phyloP scores from a whole-genome alignment of 2,329 filamentous ascomycete genomes.

The Xylariaceae sp. region DNA sequence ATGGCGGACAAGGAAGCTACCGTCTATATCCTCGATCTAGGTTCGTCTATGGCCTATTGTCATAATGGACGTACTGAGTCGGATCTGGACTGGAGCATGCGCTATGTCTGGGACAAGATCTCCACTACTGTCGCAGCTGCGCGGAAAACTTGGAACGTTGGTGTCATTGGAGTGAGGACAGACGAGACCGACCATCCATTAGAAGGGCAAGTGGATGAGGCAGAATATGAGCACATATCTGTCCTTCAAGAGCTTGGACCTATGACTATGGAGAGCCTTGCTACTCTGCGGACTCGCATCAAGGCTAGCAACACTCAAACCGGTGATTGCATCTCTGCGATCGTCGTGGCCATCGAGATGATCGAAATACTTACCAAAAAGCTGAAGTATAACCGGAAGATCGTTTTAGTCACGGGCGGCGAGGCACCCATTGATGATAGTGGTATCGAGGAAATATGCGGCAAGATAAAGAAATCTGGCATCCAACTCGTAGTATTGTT shows the following conservation, averaged over 20 bases:
- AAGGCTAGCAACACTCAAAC: constrained; percentile 69
- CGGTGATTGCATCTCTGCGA: constrained; percentile 86
- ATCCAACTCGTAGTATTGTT: constrained; percentile 83
- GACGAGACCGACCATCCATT: constrained; percentile 76
- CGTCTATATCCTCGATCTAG: constrained; percentile 89
- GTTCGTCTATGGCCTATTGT: constrained; percentile 78
- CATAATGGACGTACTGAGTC: constrained; percentile 74
- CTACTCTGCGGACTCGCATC: constrained; percentile 66
- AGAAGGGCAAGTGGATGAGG: constrained; percentile 65
- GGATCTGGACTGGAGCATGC: constrained; percentile 87
- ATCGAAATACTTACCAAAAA: constrained; percentile 80
- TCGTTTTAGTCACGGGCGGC: constrained; percentile 86
- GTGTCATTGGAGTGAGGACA: constrained; percentile 84
- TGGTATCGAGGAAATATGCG: constrained; percentile 70
- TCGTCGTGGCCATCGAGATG: constrained; percentile 87
- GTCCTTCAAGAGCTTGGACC: constrained; percentile 72
- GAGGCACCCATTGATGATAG: constrained; percentile 74
- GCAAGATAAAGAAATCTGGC: constrained; percentile 74
- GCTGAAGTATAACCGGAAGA: constrained; percentile 79
- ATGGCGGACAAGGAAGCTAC: constrained; percentile 96
- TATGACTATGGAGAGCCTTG: constrained; percentile 71
- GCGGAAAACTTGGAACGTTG: constrained; percentile 75
- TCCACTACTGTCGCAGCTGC: constrained; percentile 70
- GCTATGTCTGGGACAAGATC: constrained; percentile 95
- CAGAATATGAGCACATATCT: constrained; percentile 81